Base-by-base conservation (phyloP, 805 yeast species). In the Lachancea cidri region DNA sequence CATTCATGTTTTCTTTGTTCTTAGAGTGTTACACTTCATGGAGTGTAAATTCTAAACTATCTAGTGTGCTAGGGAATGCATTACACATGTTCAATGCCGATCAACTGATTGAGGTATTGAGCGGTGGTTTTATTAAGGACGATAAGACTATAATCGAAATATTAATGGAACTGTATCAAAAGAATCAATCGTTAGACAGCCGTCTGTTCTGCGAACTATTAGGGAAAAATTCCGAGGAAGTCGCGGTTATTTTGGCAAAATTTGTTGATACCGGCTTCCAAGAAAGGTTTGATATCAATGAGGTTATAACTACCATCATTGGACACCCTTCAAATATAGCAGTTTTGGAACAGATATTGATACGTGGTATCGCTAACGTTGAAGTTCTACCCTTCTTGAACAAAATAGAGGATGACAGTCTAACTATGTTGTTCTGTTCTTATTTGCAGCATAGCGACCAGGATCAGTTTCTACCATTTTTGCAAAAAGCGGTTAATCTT, bases 401-500 rank as follows among this genome's bases (percentile, higher is more conserved):
- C 14, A 14, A 29, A 15, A 29, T 16, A 8, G 33, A 8, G 14
- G 33, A 29, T n/a, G 17, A 15, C 14, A n/a, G 14, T 16, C 6
- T 29, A 15, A 22, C 11, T 22, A 7, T 22, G 27, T 22, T 22
- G 11, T 7, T 22, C 11, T 7, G 27, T 7, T 7, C 27, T n/a
- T 29, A 15, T n/a, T 8, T 13, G 33, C 7, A 29, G 33, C 7
- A 29, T 6, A n/a, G 33, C 33, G n/a, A n/a, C n/a, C 17, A 14
- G 33, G 17, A 29, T 4, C 42, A 38, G 0, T 35, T 46, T 4
- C 25, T 53, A 4, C 29, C 32, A 0, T 45, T 58, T 22, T 32
- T 62, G n/a, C 37, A 45, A 14, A 35, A 42, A 2, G 45, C 57
- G 2, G 35, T 54, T 1, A 38, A 29, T 7, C 40, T 46, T 8